These are phyloP conservation scores for Cercospora sp. DNA, from an alignment of 2,329 filamentous ascomycete species.

Conservation along the genomic window DNA sequence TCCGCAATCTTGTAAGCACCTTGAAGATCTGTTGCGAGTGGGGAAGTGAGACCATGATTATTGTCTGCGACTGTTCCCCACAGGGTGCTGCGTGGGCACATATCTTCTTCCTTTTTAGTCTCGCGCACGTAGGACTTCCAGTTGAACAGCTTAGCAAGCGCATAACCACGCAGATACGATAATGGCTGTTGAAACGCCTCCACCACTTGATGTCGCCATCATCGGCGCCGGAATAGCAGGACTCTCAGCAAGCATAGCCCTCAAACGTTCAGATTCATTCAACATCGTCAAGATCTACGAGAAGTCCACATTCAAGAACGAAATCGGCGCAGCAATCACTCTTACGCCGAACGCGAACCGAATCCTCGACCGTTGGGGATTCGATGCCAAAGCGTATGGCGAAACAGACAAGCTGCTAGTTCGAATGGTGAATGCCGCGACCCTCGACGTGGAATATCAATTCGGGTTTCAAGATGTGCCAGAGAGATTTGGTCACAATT, in stretches of 20 bases:
- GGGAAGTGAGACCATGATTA: too few species aligned
- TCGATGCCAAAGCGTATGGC: constrained; percentile 35
- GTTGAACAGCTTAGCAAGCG: background rate
- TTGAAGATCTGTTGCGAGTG: background rate
- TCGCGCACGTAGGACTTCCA: background rate
- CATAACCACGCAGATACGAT: background rate
- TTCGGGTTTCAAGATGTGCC: constrained; percentile 17
- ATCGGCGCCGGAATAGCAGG: constrained; percentile 34
- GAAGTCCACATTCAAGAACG: constrained; percentile 41
- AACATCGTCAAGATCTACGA: constrained; percentile 28
- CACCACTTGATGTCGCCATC: constrained; percentile 22
- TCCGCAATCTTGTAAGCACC: background rate
- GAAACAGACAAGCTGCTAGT: constrained; percentile 20
- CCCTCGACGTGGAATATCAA: constrained; percentile 8
- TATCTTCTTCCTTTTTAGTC: background rate
- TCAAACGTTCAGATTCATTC: constrained; percentile 24
- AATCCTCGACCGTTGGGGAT: constrained; percentile 40
- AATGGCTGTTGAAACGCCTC: background rate
- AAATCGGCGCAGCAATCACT: constrained; percentile 48
- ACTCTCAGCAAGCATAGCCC: constrained; percentile 27
- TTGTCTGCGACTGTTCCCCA: too few species aligned
- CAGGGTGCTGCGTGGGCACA: background rate
- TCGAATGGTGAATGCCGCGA: constrained; percentile 14
- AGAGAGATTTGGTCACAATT: constrained; percentile 21
- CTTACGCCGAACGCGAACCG: constrained; percentile 44